phyloP scores from a whole-genome alignment of 2,329 filamentous ascomycete species.

The Raffaelea deltoideospora region DNA sequence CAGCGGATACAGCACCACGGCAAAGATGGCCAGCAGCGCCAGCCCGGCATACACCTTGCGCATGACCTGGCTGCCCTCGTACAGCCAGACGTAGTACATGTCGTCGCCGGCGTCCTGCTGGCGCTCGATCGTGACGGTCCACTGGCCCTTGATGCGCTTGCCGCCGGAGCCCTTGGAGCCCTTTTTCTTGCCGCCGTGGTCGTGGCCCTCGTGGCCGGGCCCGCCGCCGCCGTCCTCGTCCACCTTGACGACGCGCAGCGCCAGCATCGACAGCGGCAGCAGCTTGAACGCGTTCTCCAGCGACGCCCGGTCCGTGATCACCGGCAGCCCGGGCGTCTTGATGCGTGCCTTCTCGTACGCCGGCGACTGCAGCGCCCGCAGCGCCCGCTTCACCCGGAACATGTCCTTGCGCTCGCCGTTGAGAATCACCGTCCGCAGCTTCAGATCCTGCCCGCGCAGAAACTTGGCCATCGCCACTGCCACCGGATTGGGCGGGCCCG shows the following conservation, averaged over 20 bases:
- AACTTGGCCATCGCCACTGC: conserved; percentile 84
- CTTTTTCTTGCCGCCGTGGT: conserved; percentile 47
- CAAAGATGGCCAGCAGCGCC: conserved; percentile 70
- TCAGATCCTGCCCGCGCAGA: conserved; percentile 68
- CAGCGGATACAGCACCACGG: conserved; percentile 84
- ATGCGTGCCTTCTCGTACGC: conserved; percentile 79
- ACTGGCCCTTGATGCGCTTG: conserved; percentile 88
- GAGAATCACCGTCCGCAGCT: conserved; percentile 79
- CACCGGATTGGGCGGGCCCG: conserved; percentile 74
- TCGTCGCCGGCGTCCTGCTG: conserved; percentile 82
- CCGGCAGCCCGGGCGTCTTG: conserved; percentile 80
- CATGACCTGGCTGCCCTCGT: conserved; percentile 87
- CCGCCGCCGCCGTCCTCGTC: conserved; percentile 33
- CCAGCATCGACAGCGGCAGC: conserved; percentile 84
- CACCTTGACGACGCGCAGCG: conserved; percentile 72
- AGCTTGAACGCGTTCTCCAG: conserved; percentile 88
- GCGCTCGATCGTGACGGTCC: conserved; percentile 90
- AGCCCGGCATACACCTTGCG: conserved; percentile 81
- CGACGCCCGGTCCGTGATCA: conserved; percentile 73
- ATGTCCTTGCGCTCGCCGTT: conserved; percentile 96
- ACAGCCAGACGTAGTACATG: conserved; percentile 94
- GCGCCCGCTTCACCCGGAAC: conserved; percentile 95
- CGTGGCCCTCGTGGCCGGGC: conserved; percentile 55
- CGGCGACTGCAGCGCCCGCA: conserved; percentile 76
- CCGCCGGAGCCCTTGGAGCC: too few species aligned